Conservation (phyloP, 345 rosid genomes). For the Eucalyptus regnans region DNA sequence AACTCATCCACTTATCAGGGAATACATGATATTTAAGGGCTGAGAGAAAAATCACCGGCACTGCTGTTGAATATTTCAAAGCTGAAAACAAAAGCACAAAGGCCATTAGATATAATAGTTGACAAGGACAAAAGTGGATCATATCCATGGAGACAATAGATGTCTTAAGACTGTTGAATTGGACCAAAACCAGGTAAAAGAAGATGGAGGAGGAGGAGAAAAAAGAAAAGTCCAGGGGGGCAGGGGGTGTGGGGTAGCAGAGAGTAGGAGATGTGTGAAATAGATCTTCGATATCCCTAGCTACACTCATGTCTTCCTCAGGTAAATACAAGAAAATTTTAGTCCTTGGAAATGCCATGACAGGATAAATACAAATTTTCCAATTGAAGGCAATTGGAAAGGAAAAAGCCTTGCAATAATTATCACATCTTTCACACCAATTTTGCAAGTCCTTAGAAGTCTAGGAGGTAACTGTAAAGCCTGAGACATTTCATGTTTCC, state of each 20-base stretch:
- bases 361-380: background rate
- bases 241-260: background rate
- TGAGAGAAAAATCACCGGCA: conserved; percentile 91
- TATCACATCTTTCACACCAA: too few species aligned
- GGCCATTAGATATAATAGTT: background rate
- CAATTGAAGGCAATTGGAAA: background rate
- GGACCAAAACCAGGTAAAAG: background rate
- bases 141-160: background rate
- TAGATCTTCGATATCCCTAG: background rate
- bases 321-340: background rate
- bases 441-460: too few species aligned
- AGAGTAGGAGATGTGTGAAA: background rate
- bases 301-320: background rate
- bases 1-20: conserved; percentile 66
- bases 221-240: too few species aligned
- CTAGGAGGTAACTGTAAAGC: too few species aligned
- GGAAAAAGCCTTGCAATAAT: background rate
- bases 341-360: background rate
- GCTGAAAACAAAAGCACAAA: conserved; percentile 50
- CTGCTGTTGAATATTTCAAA: conserved; percentile 77
- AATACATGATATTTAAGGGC: conserved; percentile 85
- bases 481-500: too few species aligned
- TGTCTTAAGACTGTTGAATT: background rate
- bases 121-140: background rate
- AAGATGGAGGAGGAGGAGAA: background rate